These are phyloP conservation scores for Fusarium sp. DNA, from an alignment of 2,329 filamentous ascomycete genomes.

Conservation along the genomic window DNA sequence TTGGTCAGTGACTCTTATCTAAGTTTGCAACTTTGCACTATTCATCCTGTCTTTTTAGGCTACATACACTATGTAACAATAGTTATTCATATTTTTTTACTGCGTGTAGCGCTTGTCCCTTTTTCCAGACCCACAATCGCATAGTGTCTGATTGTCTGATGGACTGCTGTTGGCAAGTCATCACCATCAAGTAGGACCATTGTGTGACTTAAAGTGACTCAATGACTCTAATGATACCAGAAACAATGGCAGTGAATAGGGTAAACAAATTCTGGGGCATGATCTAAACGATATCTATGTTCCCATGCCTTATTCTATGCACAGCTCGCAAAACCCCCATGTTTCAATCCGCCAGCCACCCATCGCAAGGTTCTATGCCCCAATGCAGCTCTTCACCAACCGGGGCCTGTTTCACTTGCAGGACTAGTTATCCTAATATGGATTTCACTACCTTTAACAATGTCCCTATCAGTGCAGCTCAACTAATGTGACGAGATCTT, in stretches of 20 bases:
- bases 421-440: neutral
- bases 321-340: neutral
- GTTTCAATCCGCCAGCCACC: neutral
- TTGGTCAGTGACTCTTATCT: neutral
- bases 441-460: neutral
- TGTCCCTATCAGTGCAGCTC: neutral
- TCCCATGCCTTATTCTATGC: neutral
- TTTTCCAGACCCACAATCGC: too few species aligned
- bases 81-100: neutral
- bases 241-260: neutral
- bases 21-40: neutral
- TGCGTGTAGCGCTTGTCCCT: neutral
- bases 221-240: neutral
- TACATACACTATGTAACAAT: neutral
- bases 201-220: neutral
- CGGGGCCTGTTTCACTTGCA: slow-evolving; percentile 15
- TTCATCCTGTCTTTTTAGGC: neutral
- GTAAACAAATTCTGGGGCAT: neutral
- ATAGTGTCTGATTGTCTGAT: neutral
- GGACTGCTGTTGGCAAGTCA: neutral
- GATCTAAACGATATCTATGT: neutral
- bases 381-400: neutral
- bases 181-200: too few species aligned
- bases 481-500: neutral
- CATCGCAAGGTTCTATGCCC: neutral